Conservation (phyloP, 306 rosid species). For the Parietaria judaica region DNA sequence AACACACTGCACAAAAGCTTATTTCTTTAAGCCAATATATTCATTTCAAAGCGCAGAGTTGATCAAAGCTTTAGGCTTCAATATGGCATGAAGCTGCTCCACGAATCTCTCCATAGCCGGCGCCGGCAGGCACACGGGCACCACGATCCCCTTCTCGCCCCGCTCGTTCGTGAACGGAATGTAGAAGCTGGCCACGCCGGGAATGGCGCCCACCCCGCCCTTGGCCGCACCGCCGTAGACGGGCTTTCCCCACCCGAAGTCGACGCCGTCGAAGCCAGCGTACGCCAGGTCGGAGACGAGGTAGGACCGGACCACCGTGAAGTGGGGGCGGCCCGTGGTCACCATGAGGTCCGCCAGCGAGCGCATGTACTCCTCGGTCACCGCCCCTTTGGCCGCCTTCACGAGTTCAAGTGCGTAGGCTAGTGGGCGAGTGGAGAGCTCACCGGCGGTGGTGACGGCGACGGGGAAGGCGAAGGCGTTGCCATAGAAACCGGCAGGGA, state of each 20-base stretch:
- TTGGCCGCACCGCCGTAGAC: conserved; percentile 42
- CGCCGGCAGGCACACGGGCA: conserved; percentile 40
- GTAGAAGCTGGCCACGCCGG: conserved; percentile 40
- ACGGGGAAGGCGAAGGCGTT: conserved; percentile 36
- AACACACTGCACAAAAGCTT: too few species aligned
- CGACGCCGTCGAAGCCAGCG: conserved; percentile 37
- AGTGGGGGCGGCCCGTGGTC: conserved; percentile 30
- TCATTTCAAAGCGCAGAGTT: conserved; percentile 15
- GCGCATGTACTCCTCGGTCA: conserved; percentile 43
- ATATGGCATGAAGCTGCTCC: conserved; percentile 15
- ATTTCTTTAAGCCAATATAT: neutral
- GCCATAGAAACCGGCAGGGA: conserved; percentile 52
- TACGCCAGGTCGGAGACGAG: conserved; percentile 48
- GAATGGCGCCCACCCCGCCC: conserved; percentile 38
- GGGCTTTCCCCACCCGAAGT: conserved; percentile 59
- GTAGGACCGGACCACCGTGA: conserved; percentile 29
- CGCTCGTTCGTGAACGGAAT: conserved; percentile 22
- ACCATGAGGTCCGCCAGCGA: conserved; percentile 53
- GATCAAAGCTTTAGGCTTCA: conserved; percentile 8
- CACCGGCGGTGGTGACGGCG: conserved; percentile 38
- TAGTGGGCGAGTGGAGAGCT: conserved; percentile 30
- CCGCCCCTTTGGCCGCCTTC: conserved; percentile 34
- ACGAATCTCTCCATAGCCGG: conserved; percentile 44
- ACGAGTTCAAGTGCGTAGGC: conserved; percentile 48
- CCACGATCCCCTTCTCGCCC: conserved; percentile 39